Evolutionary conservation across 2,329 filamentous ascomycete genomes (phyloP).

Genomic region (Fusarium dimerum): DNA sequence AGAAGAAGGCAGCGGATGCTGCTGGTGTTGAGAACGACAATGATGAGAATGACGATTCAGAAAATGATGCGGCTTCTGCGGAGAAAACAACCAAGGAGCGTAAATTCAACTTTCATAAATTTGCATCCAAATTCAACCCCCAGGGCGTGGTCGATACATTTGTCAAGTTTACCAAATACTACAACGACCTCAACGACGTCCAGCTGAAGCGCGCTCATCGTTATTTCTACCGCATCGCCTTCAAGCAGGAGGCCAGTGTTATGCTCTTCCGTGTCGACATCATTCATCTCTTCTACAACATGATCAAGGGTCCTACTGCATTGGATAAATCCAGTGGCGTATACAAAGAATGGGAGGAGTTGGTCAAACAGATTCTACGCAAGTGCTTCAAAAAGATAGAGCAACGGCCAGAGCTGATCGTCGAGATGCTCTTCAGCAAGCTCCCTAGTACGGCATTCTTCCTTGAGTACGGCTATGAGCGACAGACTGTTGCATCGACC

Average conservation of each 20-base stretch:
- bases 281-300: constrained; percentile 80
- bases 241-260: constrained; percentile 90
- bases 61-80: constrained; percentile 69
- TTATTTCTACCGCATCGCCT: constrained; percentile 90
- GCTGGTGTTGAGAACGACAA: constrained; percentile 47
- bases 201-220: constrained; percentile 92
- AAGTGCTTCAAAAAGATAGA: constrained; percentile 83
- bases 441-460: constrained; percentile 80
- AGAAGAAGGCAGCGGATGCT: constrained; percentile 56
- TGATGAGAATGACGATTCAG: constrained; percentile 68
- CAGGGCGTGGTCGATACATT: constrained; percentile 91
- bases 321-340: constrained; percentile 66
- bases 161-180: constrained; percentile 75
- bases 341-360: constrained; percentile 88
- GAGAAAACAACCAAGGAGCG: constrained; percentile 76
- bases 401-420: constrained; percentile 79
- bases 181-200: constrained; percentile 73
- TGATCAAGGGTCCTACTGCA: constrained; percentile 85
- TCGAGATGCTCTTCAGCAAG: constrained; percentile 96
- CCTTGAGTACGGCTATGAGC: constrained; percentile 87
- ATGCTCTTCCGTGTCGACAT: constrained; percentile 91
- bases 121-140: constrained; percentile 76
- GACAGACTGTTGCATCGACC: constrained; percentile 68
- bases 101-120: constrained; percentile 90
- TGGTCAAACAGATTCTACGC: constrained; percentile 80